Evolutionary conservation across 148 eudicot genomes (phyloP), one percentile per base, ranked within the genome.

Genomic region (Diospyros kaki): DNA sequence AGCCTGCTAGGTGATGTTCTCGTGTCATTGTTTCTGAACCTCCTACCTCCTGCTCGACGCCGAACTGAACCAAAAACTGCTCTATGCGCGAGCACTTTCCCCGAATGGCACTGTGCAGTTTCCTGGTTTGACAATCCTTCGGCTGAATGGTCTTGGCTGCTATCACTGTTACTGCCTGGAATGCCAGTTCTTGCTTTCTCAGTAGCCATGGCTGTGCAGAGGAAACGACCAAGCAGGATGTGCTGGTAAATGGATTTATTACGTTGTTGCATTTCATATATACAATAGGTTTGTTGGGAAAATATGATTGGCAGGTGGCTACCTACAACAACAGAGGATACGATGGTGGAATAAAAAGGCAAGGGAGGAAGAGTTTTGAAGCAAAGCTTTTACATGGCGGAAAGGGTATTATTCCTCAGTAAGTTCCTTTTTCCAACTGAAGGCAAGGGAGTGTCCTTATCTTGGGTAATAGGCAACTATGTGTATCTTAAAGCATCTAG

Each of bases 311-410:
- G 28, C 28, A 28, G 28, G 28, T 28, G 28, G 28, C 28, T 28
- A 28, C 28, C 28, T 28, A 12, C 62, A 28, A 28, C 69, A 51
- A 68, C 38, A 77, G 65, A 53, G 52, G 59, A 42, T 48, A 28
- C 17, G 61, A 17, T 61, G 68, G 73, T 79, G 54, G 72, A 53
- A 42, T 17, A n/a, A 67, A 66, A 74, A 68, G 60, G 13, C 28
- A 8, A 10, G 14, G 40, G 1, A 73, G 14, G 69, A 67, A 11
- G 64, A 66, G 63, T 64, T 80, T 80, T 58, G 66, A 76, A 76
- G 83, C 79, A 75, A 80, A 80, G 79, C 66, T 76, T 48, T 60
- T 62, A 28, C 42, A 8, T 63, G n/a, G 73, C 79, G 73, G 72
- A 61, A 80, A 28, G 28, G 48, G 28, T 28, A 28, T 28, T 9